Percentiles rank a stretch among this genome's conserved stretches.
These are phyloP conservation scores for Silybum marianum DNA, from an alignment of 129 eudicot species.

Conservation along the genomic window DNA sequence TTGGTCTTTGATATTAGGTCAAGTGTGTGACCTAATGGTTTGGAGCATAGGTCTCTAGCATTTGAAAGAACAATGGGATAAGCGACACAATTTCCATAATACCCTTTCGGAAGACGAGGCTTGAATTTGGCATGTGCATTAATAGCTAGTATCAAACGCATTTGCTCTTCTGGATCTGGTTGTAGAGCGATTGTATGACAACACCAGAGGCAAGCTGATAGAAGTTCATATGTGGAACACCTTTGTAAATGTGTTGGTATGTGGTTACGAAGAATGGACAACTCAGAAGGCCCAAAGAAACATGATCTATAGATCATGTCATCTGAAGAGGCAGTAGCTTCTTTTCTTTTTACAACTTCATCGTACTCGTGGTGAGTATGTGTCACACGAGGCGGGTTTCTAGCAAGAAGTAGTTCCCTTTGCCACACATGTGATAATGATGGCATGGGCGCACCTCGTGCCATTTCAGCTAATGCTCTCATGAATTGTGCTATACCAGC, in stretches of 20 bases:
- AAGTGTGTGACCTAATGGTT: slow-evolving; percentile 35
- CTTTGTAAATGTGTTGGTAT: slow-evolving; percentile 16
- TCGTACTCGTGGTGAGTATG: slow-evolving; percentile 24
- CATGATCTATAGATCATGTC: neutral
- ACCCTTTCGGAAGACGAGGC: slow-evolving; percentile 31
- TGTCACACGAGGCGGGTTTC: slow-evolving; percentile 19
- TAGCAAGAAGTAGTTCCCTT: slow-evolving; percentile 24
- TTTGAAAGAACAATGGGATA: slow-evolving; percentile 27
- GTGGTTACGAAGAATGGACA: neutral
- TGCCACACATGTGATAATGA: slow-evolving; percentile 29
- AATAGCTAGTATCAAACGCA: slow-evolving; percentile 4
- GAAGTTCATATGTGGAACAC: slow-evolving; percentile 31
- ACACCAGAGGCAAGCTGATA: slow-evolving; percentile 40
- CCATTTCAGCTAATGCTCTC: slow-evolving; percentile 19
- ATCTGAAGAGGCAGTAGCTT: neutral
- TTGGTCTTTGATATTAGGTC: slow-evolving; percentile 33
- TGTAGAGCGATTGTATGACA: slow-evolving; percentile 35
- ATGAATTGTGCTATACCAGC: slow-evolving; percentile 16
- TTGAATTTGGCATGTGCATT: slow-evolving; percentile 25
- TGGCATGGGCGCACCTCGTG: slow-evolving; percentile 12
- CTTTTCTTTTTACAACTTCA: neutral
- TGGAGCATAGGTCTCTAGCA: neutral
- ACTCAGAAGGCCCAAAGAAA: slow-evolving; percentile 27
- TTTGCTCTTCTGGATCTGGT: slow-evolving; percentile 27
- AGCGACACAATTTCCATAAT: slow-evolving; percentile 39